Evolutionary conservation across 192 early-diverging fungal genomes (phyloP).

Genomic region (Coemansia sp.): DNA sequence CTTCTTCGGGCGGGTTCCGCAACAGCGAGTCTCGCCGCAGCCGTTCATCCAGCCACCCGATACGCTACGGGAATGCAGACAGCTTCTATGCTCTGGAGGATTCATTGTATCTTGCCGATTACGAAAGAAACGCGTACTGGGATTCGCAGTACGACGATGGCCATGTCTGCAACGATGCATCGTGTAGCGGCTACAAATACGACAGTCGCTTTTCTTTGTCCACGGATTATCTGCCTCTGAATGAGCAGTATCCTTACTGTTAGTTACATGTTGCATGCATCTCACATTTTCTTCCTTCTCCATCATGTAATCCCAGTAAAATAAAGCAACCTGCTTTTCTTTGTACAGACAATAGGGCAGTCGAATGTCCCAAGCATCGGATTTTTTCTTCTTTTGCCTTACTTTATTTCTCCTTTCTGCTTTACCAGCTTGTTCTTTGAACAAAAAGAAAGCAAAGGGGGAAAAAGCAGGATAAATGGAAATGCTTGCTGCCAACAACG

Average conservation of each 20-base stretch:
- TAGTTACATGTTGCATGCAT: not conserved
- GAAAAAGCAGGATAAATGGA: too few relatives aligned
- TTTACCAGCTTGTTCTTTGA: too few relatives aligned
- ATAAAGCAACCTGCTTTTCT: too few relatives aligned
- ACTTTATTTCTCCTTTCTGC: too few relatives aligned
- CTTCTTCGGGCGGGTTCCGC: not conserved
- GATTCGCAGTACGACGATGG: not conserved
- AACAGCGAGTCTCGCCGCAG: not conserved
- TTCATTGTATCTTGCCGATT: not conserved
- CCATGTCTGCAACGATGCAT: not conserved
- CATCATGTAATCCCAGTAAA: not conserved
- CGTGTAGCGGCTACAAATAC: slow-evolving; percentile 15
- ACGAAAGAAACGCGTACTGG: not conserved
- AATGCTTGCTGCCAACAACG: too few relatives aligned
- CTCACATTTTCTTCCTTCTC: too few relatives aligned
- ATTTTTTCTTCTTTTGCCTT: too few relatives aligned
- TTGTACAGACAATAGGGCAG: too few relatives aligned
- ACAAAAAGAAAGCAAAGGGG: too few relatives aligned
- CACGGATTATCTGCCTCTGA: slow-evolving; percentile 34
- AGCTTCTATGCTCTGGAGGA: slow-evolving; percentile 1
- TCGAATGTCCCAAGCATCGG: too few relatives aligned
- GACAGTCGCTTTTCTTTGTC: slow-evolving; percentile 36
- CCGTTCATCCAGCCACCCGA: not conserved
- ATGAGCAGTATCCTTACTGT: slow-evolving; percentile 7
- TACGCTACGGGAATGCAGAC: not conserved